Percentiles rank a stretch among this genome's conserved stretches.
These are phyloP conservation scores for Hordeum vulgare DNA, from an alignment of 176 grass and related monocot genomes.

Conservation along the genomic window MorexV3_pseudomolecules_assembly NC_058523.1:218400259-218400758, in stretches of 20 bases:
- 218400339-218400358: slow-evolving; percentile 89
- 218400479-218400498: slow-evolving; percentile 11
- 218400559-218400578: slow-evolving; percentile 71
- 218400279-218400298: not conserved
- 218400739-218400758: no score
- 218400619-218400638: slow-evolving; percentile 89
- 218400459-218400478: not conserved
- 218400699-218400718: slow-evolving; percentile 14
- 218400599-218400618: slow-evolving; percentile 96
- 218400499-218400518: slow-evolving; percentile 82
- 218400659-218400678: slow-evolving; percentile 86
- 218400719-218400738: not conserved
- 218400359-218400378: slow-evolving; percentile 97
- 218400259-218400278: slow-evolving; percentile 10
- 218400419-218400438: slow-evolving; percentile 90
- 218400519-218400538: slow-evolving; percentile 77
- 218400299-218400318: slow-evolving; percentile 51
- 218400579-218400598: slow-evolving; percentile 84
- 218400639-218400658: slow-evolving; percentile 98
- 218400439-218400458: slow-evolving; percentile 23
- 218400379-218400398: slow-evolving; percentile 84
- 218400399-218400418: slow-evolving; percentile 97
- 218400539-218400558: slow-evolving; percentile 67
- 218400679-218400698: slow-evolving; percentile 17
- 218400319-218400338: slow-evolving; percentile 97